A percentile compares a stretch with the other conserved stretches of the same genome.
Evolutionary conservation across 208 protist genomes (phyloP).

Genomic region (Wallacemonas collosoma): DNA sequence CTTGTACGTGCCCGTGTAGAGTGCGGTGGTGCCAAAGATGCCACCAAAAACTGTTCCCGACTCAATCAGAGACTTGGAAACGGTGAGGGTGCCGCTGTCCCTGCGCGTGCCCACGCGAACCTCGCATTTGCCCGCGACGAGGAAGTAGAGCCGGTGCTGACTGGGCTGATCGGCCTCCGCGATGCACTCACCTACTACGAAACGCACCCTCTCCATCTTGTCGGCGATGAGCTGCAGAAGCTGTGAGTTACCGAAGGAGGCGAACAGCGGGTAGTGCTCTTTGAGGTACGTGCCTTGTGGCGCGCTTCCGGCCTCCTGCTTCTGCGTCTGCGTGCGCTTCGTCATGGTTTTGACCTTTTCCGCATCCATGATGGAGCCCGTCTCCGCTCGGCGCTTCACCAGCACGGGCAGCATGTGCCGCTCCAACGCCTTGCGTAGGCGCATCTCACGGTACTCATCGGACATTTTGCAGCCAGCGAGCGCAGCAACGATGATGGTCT

Average conservation of each 20-base stretch:
- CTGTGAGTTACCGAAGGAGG: conserved; percentile 45
- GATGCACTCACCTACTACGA: conserved; percentile 60
- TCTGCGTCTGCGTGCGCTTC: conserved; percentile 13
- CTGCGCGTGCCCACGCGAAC: conserved; percentile 26
- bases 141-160: conserved; percentile 74
- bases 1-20: conserved; percentile 64
- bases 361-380: conserved; percentile 38
- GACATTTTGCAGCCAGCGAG: conserved; percentile 42
- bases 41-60: conserved; percentile 70
- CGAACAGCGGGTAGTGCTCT: conserved; percentile 61
- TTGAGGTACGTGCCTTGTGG: conserved; percentile 56
- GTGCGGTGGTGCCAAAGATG: conserved; percentile 59
- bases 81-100: conserved; percentile 18
- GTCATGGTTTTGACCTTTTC: conserved; percentile 12
- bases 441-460: conserved; percentile 44
- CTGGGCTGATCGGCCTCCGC: conserved; percentile 44
- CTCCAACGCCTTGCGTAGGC: conserved; percentile 64
- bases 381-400: conserved; percentile 49
- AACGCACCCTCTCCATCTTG: conserved; percentile 58
- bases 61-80: conserved; percentile 32
- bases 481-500: conserved; percentile 46
- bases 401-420: conserved; percentile 66
- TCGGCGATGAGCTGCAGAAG: conserved; percentile 72
- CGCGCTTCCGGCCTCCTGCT: conserved; percentile 16
- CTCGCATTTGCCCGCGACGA: conserved; percentile 81